Evolutionary conservation across 352 stramenopile genomes (phyloP).

Genomic region (Pythium aristosporum): DNA sequence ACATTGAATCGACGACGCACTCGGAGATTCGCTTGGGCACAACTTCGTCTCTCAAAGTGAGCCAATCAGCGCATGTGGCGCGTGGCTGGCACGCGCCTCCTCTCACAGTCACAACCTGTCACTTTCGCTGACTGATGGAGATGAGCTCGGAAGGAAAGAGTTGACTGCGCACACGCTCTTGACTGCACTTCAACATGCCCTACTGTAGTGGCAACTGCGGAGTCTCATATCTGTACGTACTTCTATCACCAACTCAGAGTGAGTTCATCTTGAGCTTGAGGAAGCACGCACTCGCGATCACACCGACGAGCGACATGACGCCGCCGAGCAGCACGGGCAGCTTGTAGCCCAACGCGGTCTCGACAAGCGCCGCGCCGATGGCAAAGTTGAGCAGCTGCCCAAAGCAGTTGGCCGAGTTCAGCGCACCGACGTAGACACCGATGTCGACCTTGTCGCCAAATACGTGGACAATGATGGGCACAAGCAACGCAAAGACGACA

Average conservation of each 20-base stretch:
- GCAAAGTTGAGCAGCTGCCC: conserved; percentile 34
- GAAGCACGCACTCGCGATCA: no score
- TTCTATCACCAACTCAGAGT: no score
- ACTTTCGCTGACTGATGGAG: background rate
- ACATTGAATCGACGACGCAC: background rate
- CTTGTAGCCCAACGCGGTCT: conserved; percentile 54
- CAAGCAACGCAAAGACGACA: conserved; percentile 64
- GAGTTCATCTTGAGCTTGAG: no score
- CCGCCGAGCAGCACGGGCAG: conserved; percentile 64
- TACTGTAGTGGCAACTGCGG: no score
- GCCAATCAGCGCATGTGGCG: conserved; percentile 17
- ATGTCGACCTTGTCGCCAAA: conserved; percentile 49
- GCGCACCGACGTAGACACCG: conserved; percentile 69
- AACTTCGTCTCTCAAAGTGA: background rate
- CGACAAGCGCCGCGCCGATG: conserved; percentile 39
- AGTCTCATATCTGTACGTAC: no score
- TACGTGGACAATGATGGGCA: conserved; percentile 66
- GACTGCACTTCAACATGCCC: no score
- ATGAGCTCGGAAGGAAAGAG: background rate
- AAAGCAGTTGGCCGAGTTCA: conserved; percentile 41
- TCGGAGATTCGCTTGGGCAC: conserved; percentile 7
- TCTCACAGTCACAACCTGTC: background rate
- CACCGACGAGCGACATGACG: conserved; percentile 28
- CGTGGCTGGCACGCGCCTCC: conserved; percentile 12
- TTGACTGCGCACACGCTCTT: background rate